phyloP scores from a whole-genome alignment of 495 filamentous ascomycete species.

The Penicillium coprophilum region DNA sequence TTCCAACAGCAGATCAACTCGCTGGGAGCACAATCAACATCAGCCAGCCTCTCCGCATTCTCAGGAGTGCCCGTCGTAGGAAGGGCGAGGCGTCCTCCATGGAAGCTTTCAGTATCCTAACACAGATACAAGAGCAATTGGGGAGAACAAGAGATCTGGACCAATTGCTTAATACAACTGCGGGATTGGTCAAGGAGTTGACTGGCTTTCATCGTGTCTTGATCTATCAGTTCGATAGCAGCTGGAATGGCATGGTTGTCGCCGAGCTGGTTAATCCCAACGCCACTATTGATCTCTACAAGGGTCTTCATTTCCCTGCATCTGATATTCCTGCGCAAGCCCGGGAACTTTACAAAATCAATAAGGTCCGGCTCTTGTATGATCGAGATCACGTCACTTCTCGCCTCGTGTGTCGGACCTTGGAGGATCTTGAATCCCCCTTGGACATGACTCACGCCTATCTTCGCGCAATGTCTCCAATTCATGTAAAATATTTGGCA shows the following conservation, averaged over 20 bases:
- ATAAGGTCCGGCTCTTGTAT: constrained; percentile 44
- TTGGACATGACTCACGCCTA: constrained; percentile 85
- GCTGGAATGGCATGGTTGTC: constrained; percentile 82
- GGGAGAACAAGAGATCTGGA: constrained; percentile 42
- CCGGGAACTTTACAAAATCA: constrained; percentile 75
- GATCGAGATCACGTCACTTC: constrained; percentile 51
- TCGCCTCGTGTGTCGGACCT: constrained; percentile 75
- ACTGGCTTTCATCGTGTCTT: constrained; percentile 92
- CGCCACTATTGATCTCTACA: constrained; percentile 82
- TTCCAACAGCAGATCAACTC: constrained; percentile 70
- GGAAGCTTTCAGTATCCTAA: constrained; percentile 89
- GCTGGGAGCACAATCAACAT: constrained; percentile 63
- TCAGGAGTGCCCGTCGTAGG: constrained; percentile 73
- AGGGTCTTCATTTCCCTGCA: constrained; percentile 87
- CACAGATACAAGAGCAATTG: constrained; percentile 61
- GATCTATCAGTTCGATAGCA: constrained; percentile 88
- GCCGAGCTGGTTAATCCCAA: constrained; percentile 80
- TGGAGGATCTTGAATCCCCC: constrained; percentile 72
- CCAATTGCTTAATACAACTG: constrained; percentile 52
- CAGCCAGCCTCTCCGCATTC: constrained; percentile 75
- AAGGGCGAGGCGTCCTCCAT: constrained; percentile 85
- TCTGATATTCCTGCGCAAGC: constrained; percentile 84
- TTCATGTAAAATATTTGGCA: constrained; percentile 84
- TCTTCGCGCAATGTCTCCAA: constrained; percentile 81
- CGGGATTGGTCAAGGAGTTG: constrained; percentile 62